Conservation (phyloP, 352 stramenopile species). For the Globisporangium nagaii region DNA sequence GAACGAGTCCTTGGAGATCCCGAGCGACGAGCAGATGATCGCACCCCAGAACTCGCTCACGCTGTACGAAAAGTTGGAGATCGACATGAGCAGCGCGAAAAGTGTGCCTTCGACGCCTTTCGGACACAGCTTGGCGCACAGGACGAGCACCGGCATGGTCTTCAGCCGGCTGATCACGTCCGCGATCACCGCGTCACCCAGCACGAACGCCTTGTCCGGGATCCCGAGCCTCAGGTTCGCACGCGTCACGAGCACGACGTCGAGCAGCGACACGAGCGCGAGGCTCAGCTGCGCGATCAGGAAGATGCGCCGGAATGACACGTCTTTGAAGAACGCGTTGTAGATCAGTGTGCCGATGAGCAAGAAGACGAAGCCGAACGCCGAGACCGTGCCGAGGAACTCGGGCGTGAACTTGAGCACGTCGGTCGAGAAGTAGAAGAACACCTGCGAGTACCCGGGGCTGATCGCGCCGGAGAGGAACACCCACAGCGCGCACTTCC, state of each 20-base stretch:
- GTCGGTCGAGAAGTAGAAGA: constrained; percentile 96
- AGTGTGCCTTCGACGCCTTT: constrained; percentile 94
- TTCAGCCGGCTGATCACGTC: constrained; percentile 80
- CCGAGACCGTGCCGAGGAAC: constrained; percentile 89
- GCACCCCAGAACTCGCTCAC: constrained; percentile 92
- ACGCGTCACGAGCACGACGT: constrained; percentile 90
- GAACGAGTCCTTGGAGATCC: constrained; percentile 90
- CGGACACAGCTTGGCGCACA: constrained; percentile 93
- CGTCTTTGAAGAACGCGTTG: constrained; percentile 85
- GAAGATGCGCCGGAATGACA: constrained; percentile 92
- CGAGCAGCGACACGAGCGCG: constrained; percentile 62
- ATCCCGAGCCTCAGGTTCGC: constrained; percentile 90
- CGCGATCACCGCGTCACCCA: constrained; percentile 92
- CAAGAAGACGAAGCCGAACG: constrained; percentile 74
- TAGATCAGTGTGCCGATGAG: constrained; percentile 79
- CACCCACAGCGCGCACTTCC: constrained; percentile 94
- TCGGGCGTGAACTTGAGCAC: constrained; percentile 93
- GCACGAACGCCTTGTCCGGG: constrained; percentile 93
- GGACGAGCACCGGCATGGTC: constrained; percentile 92
- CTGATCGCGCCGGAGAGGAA: constrained; percentile 93
- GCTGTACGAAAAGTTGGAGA: constrained; percentile 94
- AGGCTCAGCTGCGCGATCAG: constrained; percentile 82
- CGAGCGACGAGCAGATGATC: constrained; percentile 82
- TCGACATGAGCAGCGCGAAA: constrained; percentile 96
- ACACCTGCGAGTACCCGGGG: constrained; percentile 92